Conservation (phyloP, 2,329 filamentous ascomycete genomes). For the Daldinia sp. region DNA sequence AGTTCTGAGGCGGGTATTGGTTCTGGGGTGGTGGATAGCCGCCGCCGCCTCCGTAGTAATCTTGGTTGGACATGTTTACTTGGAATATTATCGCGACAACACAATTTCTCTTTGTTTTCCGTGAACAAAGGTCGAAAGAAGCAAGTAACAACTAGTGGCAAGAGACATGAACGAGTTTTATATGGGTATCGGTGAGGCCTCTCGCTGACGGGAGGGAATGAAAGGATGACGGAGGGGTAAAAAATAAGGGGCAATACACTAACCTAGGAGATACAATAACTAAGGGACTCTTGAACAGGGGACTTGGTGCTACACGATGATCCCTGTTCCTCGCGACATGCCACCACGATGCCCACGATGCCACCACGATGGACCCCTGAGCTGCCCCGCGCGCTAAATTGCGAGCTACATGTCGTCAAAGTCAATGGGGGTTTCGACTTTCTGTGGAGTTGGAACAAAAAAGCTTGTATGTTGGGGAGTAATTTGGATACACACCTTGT, state of each 20-base stretch:
- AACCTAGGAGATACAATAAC: background rate
- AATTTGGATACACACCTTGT: background rate
- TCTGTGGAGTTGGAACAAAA: too few species aligned
- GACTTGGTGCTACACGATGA: background rate
- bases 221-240: conserved; percentile 8
- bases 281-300: background rate
- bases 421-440: background rate
- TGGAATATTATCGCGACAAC: background rate
- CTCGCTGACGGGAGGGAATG: conserved; percentile 3
- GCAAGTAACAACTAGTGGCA: background rate
- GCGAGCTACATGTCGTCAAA: background rate
- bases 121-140: background rate
- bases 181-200: conserved; percentile 19
- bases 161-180: background rate
- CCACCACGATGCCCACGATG: background rate
- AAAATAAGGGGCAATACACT: conserved; percentile 3
- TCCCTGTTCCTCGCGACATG: background rate
- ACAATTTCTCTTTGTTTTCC: background rate
- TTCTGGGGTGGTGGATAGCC: conserved; percentile 31
- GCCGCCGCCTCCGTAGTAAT: conserved; percentile 38
- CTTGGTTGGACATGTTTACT: conserved; percentile 39
- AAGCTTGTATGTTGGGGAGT: too few species aligned
- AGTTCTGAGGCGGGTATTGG: conserved; percentile 27
- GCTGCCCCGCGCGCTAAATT: background rate
- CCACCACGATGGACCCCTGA: background rate